Base-by-base conservation (phyloP, 208 protist species). In the Angomonas deanei region DNA sequence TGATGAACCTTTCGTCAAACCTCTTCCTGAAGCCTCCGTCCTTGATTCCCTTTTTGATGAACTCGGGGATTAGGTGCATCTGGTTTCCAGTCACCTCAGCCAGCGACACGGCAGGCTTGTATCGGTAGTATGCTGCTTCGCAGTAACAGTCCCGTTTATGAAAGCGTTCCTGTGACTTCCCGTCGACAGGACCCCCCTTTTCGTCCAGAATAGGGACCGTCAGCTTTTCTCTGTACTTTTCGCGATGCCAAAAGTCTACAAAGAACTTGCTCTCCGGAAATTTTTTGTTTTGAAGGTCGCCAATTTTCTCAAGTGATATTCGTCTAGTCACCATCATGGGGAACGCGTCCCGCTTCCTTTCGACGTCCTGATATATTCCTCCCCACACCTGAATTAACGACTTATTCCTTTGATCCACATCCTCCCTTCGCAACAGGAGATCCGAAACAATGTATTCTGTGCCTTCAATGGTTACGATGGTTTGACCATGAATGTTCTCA, bases 1-100 rank as follows among this genome's bases (percentile, higher is more conserved):
- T 42, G 30, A 75, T 61, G 6, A 68, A 46, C 19, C 24, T 21
- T 10, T 52, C 24, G 17, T 31, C 61, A 42, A 75, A 53, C 19
- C 61, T 62, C 26, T 55, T 56, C 4, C 23, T 10, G 42, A 34
- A 34, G 21, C 24, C 10, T 56, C 8, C n/a, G 6, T 56, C 50
- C 23, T 31, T 24, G 15, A 26, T 26, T 31, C 31, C 27, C 13
- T 56, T 5, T 15, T 28, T 56, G 23, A 56, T 11, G n/a, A 56
- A 56, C 23, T 34, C 50, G 50, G 50, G 50, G 31, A 56, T 11
- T 36, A 56, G 15, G 31, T 33, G 21, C 31, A 56, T 17, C 50
- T 56, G 50, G 13, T 30, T 56, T 4, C 3, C 5, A 11, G 3
- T n/a, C 3, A 56, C 31, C n/a, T 34, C 28, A 10, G 27, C 10